These are phyloP conservation scores for Tubosaeta sp. DNA, from an alignment of 768 basidiomycete species.

Conservation along the genomic window DNA sequence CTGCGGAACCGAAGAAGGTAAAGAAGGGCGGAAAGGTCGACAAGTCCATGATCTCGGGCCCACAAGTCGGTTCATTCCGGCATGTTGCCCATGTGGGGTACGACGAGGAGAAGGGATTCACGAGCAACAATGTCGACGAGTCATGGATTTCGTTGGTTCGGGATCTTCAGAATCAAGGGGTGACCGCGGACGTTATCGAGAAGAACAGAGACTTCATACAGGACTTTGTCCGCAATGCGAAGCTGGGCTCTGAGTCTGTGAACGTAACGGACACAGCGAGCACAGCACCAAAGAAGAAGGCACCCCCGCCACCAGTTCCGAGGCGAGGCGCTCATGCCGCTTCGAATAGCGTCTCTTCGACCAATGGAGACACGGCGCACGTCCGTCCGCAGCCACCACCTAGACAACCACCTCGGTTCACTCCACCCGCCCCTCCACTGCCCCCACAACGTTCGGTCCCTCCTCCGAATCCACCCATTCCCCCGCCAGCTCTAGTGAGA, in stretches of 20 bases:
- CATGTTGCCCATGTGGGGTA: slow-evolving; percentile 97
- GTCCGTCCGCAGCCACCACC: slow-evolving; percentile 32
- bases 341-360: slow-evolving; percentile 24
- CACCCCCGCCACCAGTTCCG: slow-evolving; percentile 36
- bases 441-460: slow-evolving; percentile 28
- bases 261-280: slow-evolving; percentile 35
- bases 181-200: slow-evolving; percentile 64
- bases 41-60: slow-evolving; percentile 89
- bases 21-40: slow-evolving; percentile 76
- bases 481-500: slow-evolving; percentile 31
- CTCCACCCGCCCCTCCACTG: slow-evolving; percentile 10
- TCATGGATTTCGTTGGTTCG: slow-evolving; percentile 78
- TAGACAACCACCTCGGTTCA: slow-evolving; percentile 27
- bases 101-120: slow-evolving; percentile 82
- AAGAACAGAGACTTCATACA: slow-evolving; percentile 89
- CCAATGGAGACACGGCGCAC: slow-evolving; percentile 21
- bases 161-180: slow-evolving; percentile 58
- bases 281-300: slow-evolving; percentile 43
- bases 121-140: slow-evolving; percentile 81
- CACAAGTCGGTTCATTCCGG: slow-evolving; percentile 71
- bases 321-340: slow-evolving; percentile 24
- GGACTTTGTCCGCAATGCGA: slow-evolving; percentile 60
- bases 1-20: slow-evolving; percentile 50
- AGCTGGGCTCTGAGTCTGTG: slow-evolving; percentile 30
- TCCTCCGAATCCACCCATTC: slow-evolving; percentile 21